phyloP scores from a whole-genome alignment of 768 basidiomycete species.

The Lactarius tabidus region DNA sequence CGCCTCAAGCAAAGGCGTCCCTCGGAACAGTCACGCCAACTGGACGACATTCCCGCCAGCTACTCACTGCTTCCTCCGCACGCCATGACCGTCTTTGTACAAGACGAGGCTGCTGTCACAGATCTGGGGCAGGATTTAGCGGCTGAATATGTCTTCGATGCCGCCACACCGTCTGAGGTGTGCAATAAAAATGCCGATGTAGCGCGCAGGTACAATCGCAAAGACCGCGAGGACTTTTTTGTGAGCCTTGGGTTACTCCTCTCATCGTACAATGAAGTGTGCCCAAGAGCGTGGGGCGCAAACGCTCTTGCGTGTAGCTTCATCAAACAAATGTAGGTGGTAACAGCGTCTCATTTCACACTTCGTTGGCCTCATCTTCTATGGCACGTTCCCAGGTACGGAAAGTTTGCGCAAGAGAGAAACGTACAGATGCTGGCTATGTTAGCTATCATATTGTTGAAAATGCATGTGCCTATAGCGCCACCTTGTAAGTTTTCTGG shows the following conservation, averaged over 20 bases:
- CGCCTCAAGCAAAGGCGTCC: constrained; percentile 46
- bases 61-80: constrained; percentile 48
- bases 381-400: constrained; percentile 35
- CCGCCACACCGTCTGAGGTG: constrained; percentile 10
- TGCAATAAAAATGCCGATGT: constrained; percentile 23
- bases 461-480: constrained; percentile 32
- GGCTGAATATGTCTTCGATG: constrained; percentile 22
- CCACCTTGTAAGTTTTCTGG: constrained; percentile 23
- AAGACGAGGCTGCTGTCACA: constrained; percentile 18
- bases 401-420: constrained; percentile 43
- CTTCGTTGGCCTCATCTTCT: background rate
- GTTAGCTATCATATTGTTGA: constrained; percentile 63
- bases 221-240: constrained; percentile 26
- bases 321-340: constrained; percentile 31
- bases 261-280: constrained; percentile 1
- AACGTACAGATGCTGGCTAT: constrained; percentile 84
- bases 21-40: constrained; percentile 40
- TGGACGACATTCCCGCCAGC: constrained; percentile 48
- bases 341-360: background rate
- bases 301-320: constrained; percentile 19
- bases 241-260: constrained; percentile 21
- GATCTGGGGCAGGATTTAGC: constrained; percentile 24
- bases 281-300: constrained; percentile 15
- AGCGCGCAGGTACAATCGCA: constrained; percentile 16
- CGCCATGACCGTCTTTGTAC: constrained; percentile 32